phyloP scores from a whole-genome alignment of 805 yeast species.

The Starmerella sp. region DNA sequence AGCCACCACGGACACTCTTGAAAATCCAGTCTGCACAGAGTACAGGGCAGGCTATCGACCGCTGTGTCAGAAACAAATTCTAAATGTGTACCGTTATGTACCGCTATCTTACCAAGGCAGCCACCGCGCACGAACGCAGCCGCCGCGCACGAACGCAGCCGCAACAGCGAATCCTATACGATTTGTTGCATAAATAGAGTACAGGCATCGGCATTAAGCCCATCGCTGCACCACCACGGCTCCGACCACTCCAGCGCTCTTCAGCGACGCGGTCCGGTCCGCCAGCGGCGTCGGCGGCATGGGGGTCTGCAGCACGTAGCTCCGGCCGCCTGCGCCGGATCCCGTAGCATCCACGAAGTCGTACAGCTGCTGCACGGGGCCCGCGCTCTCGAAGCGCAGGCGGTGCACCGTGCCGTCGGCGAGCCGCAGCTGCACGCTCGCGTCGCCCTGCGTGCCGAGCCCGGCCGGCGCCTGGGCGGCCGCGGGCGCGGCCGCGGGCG shows the following conservation, averaged over 20 bases:
- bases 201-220: not conserved
- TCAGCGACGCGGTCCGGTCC: slow-evolving; percentile 45
- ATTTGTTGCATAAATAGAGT: not conserved
- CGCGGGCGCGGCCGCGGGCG: slow-evolving; percentile 11
- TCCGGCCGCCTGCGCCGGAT: slow-evolving; percentile 28
- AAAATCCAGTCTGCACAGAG: no score
- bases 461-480: slow-evolving; percentile 12
- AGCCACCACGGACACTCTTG: no score
- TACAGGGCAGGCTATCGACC: no score
- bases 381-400: slow-evolving; percentile 51
- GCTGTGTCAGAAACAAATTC: no score
- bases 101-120: no score
- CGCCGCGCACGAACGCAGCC: not conserved
- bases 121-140: no score
- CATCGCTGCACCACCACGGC: slow-evolving; percentile 64
- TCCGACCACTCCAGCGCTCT: slow-evolving; percentile 64
- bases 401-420: slow-evolving; percentile 59
- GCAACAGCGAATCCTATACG: not conserved
- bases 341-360: slow-evolving; percentile 45
- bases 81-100: no score
- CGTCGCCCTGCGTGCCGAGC: slow-evolving; percentile 41
- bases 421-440: slow-evolving; percentile 68
- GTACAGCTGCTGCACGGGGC: slow-evolving; percentile 54
- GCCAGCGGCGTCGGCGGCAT: slow-evolving; percentile 71
- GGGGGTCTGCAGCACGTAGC: slow-evolving; percentile 60